Base-by-base conservation (phyloP, 1,284 basidiomycete genomes). In the Ustilago sp. region DNA sequence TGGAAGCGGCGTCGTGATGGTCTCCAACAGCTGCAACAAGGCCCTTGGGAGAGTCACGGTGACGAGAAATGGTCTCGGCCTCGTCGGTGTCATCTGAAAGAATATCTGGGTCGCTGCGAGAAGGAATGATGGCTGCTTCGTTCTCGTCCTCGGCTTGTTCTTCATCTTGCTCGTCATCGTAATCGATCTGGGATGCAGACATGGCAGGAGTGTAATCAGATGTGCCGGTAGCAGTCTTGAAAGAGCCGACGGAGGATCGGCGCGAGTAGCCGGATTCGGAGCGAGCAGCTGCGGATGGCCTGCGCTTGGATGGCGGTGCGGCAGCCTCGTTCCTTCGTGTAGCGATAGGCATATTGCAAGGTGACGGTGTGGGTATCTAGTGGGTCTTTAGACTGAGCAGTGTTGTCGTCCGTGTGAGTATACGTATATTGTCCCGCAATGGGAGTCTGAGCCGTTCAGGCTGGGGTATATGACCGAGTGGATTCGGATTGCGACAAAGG, bases 211-310 rank as follows among this genome's bases (percentile, higher is more conserved):
- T 47, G 43, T 53, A 45, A 3, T 73, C 67, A 8, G 68, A 67
- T 34, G 50, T 59, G 32, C 67, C 70, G 3, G 65, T 61, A 13
- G 74, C 74, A 12, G 74, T 77, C 48, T 58, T 73, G 60, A 73
- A 73, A 5, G 74, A 77, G 39, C 66, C 63, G 19, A 51, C 23
- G 17, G 74, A 77, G 19, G 69, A 77, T 17, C 69, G 62, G 35
- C 74, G 63, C 32, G 67, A 70, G 34, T 63, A 57, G 43, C 67
- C 68, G 7, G 68, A 70, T 59, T 75, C 73, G 5, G 68, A 67
- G 12, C 64, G 68, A 28, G 53, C 70, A n/a, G 64, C 41, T 31
- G 45, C 70, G 15, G 64, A 67, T 39, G 70, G 70, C 2, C 57
- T 47, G 19, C 64, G 60, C 64, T 72, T 72, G 2, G 58, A 39